Base-by-base conservation (phyloP, 2,329 filamentous ascomycete species). In the Penicillium aurantiogriseum region DNA sequence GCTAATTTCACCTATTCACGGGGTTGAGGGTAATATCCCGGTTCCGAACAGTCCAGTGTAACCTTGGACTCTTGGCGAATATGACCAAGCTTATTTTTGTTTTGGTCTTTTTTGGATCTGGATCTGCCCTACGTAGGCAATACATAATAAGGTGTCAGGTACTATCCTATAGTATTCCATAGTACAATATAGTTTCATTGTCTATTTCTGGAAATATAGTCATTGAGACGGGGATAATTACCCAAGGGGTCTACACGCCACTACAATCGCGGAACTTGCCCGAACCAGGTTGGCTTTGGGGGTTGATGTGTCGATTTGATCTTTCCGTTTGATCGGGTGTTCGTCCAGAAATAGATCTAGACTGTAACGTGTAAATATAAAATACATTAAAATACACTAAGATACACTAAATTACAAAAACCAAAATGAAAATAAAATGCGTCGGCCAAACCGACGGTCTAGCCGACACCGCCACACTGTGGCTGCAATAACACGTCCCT, bases 381-480 rank as follows among this genome's bases (percentile, higher is more conserved):
- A 33, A 33, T 33, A 33, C n/a, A 13, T 6, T 42, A 29, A 38
- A 38, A 42, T 51, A 51, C 48, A 29, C 29, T 31, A 31, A 11
- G 2, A 11, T 4, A 11, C 29, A 31, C 9, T 33, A 35, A 35
- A 7, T 17, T 7, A 15, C 11, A 21, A 21, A 21, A 21, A 13
- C 33, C 2, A 35, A 35, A 35, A 35, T 35, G 13, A 21, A 21
- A 21, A 21, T 21, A 21, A 21, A 21, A 21, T 21, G 21, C 21
- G 21, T 21, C 39, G 39, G 40, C 8, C 51, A 23, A 47, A 31
- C 48, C 48, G 38, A 40, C n/a, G 25, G 21, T 38, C 29, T 27
- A 15, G 42, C 42, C 11, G 39, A 47, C 45, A 42, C 35, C 51
- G 47, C 52, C 56, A 56, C 52, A 36, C 35, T 57, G 57, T 43